Percentiles rank a stretch among this genome's conserved stretches.
phyloP scores from a whole-genome alignment of 352 stramenopile species.

The Saprolegnia diclina region DNA sequence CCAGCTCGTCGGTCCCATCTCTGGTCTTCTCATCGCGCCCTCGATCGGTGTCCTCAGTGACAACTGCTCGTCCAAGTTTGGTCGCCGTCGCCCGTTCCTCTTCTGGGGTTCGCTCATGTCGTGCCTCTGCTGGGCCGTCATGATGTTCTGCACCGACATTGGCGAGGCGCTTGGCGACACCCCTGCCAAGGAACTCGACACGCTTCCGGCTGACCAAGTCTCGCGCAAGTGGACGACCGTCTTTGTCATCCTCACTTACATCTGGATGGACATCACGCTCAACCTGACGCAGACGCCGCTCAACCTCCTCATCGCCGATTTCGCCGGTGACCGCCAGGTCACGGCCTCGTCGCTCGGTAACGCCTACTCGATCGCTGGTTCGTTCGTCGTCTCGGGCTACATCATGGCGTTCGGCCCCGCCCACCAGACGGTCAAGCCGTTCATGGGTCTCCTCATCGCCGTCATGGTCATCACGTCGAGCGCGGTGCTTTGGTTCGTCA shows the following conservation, averaged over 20 bases:
- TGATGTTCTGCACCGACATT: constrained; percentile 54
- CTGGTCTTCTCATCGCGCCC: constrained; percentile 41
- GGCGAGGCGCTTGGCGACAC: too few relatives aligned
- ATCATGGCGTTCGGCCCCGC: constrained; percentile 65
- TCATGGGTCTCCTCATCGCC: constrained; percentile 64
- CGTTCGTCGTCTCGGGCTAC: too few relatives aligned
- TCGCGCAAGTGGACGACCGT: too few relatives aligned
- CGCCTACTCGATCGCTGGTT: constrained; percentile 57
- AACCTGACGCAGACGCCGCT: constrained; percentile 70
- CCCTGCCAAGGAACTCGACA: too few relatives aligned
- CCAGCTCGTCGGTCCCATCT: constrained; percentile 44
- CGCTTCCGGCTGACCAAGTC: too few relatives aligned
- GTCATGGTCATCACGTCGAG: constrained; percentile 55
- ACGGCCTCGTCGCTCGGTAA: constrained; percentile 55
- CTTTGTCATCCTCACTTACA: constrained; percentile 72
- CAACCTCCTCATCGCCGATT: constrained; percentile 67
- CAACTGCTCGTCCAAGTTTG: constrained; percentile 43
- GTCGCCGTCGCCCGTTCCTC: constrained; percentile 55
- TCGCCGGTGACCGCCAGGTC: constrained; percentile 64
- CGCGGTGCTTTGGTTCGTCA: constrained; percentile 50
- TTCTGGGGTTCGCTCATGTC: constrained; percentile 59
- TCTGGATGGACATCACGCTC: constrained; percentile 78
- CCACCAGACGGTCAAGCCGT: constrained; percentile 56
- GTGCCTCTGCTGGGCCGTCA: constrained; percentile 55
- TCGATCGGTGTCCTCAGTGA: constrained; percentile 67